Conservation (phyloP, 192 early-diverging fungal genomes). For the Phycomyces blakesleeanus region DNA sequence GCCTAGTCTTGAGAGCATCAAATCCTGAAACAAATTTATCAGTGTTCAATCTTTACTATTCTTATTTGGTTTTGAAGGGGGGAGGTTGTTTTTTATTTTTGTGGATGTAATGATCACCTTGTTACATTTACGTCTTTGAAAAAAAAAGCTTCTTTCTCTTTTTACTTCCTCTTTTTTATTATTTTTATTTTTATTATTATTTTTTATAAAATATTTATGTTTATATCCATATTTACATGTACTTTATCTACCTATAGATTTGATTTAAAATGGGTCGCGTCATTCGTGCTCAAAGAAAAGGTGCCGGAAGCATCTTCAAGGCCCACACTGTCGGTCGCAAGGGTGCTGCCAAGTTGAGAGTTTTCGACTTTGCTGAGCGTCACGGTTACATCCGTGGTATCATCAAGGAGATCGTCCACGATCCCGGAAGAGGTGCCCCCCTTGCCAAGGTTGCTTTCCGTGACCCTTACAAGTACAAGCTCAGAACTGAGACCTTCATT, state of each 20-base stretch:
- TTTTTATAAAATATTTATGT: background rate
- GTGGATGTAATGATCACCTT: no score
- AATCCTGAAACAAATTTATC: no score
- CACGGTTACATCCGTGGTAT: conserved; percentile 96
- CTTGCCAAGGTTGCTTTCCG: conserved; percentile 71
- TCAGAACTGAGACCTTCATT: conserved; percentile 87
- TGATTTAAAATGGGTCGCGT: conserved; percentile 90
- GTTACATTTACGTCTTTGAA: no score
- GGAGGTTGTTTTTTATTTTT: no score
- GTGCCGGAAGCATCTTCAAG: conserved; percentile 99
- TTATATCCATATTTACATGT: background rate
- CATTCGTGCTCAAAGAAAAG: conserved; percentile 98
- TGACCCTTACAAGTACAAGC: conserved; percentile 66
- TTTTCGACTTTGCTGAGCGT: conserved; percentile 94
- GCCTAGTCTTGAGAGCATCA: no score
- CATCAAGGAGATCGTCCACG: conserved; percentile 99
- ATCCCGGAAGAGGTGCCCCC: conserved; percentile 95
- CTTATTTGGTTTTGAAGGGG: no score
- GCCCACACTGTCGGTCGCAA: conserved; percentile 89
- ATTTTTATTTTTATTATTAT: background rate
- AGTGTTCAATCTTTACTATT: no score
- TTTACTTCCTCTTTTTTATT: no score
- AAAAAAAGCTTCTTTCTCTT: no score
- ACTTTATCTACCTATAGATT: background rate
- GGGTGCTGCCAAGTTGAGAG: conserved; percentile 94